Base-by-base conservation (phyloP, 768 basidiomycete genomes). In the Russula ochroleuca region DNA sequence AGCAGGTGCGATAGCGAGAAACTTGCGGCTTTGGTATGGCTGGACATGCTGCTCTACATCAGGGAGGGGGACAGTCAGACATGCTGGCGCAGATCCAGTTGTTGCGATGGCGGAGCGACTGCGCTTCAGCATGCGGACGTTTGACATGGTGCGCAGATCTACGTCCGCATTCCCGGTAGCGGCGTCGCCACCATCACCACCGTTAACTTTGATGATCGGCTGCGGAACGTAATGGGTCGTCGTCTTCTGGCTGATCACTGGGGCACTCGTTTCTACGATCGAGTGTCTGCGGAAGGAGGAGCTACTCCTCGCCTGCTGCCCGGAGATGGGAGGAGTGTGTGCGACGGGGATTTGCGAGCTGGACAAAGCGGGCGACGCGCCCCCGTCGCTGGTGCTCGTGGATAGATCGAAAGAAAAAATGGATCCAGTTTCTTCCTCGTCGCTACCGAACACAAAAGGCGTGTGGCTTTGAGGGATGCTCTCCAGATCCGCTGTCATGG, bases 81-180 rank as follows among this genome's bases (percentile, higher is more conserved):
- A 25, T 6, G 64, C 54, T 4, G 64, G 64, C 14, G 59, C 59
- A 0, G 64, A 65, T 5, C 49, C 51, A 14, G 31, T 23, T 15
- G 31, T 23, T 15, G 25, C 23, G 31, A 15, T 9, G 40, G 43
- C 15, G 19, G 59, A 41, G 7, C 48, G 59, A 5, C 38, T 55
- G 38, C 59, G 59, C 25, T 64, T 64, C 7, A 19, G 40, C 21
- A 21, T 6, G 28, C 53, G 51, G 14, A 14, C 23, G 5, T 4
- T 35, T 9, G 50, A 9, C 17, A 23, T 15, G 51, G 6, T 4
- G 6, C 6, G 23, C 3, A 11, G 58, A 50, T 28, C 19, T 35
- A 37, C 48, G 17, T 17, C 14, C 43, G 43, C n/a, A n/a, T n/a
- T 45, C 43, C 9, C 43, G 43, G 43, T 45, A 45, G 28, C 1